Evolutionary conservation across 139 green algal genomes (phyloP), one percentile per base, ranked within the genome.

Genomic region (Haematococcus sp.): DNA sequence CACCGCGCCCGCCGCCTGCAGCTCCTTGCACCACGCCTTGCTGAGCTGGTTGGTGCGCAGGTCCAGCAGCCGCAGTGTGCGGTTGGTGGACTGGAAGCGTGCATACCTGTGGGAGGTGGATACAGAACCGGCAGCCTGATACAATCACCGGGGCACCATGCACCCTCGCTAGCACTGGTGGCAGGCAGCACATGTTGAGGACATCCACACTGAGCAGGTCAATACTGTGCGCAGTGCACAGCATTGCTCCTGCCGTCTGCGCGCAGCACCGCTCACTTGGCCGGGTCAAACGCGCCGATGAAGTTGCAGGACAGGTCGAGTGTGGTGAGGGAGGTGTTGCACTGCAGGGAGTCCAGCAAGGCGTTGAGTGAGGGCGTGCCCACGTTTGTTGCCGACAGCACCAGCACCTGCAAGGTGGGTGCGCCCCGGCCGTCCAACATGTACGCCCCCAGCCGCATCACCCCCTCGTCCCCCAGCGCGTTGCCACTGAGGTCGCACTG

Each of bases 401-500:
- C 58, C 58, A 65, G 54, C 54, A 65, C 58, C 58, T 65, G 58
- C 25, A 34, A 30, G 4, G 58, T 65, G 58, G 25, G 58, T 3
- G 58, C 58, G 28, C 20, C 28, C 20, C 32, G 63, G 13, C 11
- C 63, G 7, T 56, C 63, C 35, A 70, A 16, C 35, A 70, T 35
- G 4, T 56, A 34, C 35, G 40, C 4, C 33, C 27, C 22, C 35
- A 70, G n/a, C 63, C 40, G 19, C 20, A 20, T 25, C 63, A 70
- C 63, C 1, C 35, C 63, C 35, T 33, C 34, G 58, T 70, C 63
- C 20, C 63, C 63, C 63, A 70, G 40, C 20, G 63, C 32, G 63
- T 70, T 70, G 35, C 31, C 35, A 23, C 63, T 70, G 13, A 70
- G 35, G 63, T 70, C 63, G 2, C 32, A 19, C 63, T 70, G 32